Base-by-base conservation (phyloP, 495 filamentous ascomycete species). In the Bathelium albidoporum region DNA sequence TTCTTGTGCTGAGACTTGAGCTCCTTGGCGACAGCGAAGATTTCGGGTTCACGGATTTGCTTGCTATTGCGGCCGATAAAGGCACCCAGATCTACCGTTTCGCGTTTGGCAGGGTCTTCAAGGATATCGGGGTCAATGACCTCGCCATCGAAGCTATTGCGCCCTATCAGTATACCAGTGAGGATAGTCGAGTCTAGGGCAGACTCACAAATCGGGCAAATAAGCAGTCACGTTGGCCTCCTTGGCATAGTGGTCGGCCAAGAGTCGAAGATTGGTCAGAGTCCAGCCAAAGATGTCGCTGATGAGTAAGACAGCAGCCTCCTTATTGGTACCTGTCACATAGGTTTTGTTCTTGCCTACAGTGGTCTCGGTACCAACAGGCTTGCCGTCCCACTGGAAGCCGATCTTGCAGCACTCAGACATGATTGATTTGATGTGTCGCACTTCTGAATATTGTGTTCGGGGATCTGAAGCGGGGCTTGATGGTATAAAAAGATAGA, bases 221-320 rank as follows among this genome's bases (percentile, higher is more conserved):
- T 77, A 82, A 49, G 80, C 78, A 0, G 77, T 81, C 1, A 77
- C 81, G 55, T 76, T 67, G 31, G 69, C 72, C 62, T 80, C 77
- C 45, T 76, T 70, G 1, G 79, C 78, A 58, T 75, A 81, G 62
- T 79, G 73, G 64, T 82, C 80, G 10, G 80, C 79, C 14, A 82
- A 65, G 0, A 82, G 59, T 0, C 79, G 73, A 31, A 69, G 61
- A 63, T 82, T 83, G 20, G 68, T 64, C 31, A 77, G 76, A n/a
- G 64, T 77, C 81, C 80, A 83, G 10, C 80, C 78, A 20, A 76
- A 79, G 9, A 82, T 59, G 58, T 82, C 80, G 63, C 78, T 73
- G 20, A 83, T 66, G 26, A 80, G 32, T 0, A 82, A 58, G 45
- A 80, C 70, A 11, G 78, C 79, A 26, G 72, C 68, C 9, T 76